These are phyloP conservation scores for Schizophyllum commune DNA, from an alignment of 1,284 basidiomycete species.

Conservation along the genomic window DNA sequence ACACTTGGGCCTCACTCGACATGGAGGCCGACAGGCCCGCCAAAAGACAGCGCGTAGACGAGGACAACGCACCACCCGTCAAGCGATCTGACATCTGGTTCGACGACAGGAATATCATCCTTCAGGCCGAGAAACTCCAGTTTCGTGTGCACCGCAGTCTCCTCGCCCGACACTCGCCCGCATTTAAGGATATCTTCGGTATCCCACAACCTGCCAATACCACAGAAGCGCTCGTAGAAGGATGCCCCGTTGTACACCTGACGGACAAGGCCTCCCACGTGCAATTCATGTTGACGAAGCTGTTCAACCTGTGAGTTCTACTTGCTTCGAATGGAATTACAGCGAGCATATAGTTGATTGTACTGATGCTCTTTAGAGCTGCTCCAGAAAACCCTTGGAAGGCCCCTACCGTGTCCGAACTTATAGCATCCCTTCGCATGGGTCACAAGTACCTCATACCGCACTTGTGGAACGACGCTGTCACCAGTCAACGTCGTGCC, in stretches of 20 bases:
- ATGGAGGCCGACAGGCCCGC: neutral
- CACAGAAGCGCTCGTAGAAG: slow-evolving; percentile 3
- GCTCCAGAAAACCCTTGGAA: neutral
- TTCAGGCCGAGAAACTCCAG: slow-evolving; percentile 5
- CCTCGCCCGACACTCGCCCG: slow-evolving; percentile 11
- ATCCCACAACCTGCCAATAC: slow-evolving; percentile 4
- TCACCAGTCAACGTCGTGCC: neutral
- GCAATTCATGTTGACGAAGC: neutral
- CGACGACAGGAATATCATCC: slow-evolving; percentile 15
- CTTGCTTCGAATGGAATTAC: neutral
- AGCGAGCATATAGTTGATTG: no score
- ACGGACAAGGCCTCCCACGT: slow-evolving; percentile 8
- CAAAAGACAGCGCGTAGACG: neutral
- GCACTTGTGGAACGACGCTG: neutral
- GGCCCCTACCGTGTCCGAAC: neutral
- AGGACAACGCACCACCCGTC: neutral
- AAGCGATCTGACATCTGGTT: neutral
- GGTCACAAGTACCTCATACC: neutral
- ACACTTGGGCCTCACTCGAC: no score
- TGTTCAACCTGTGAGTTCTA: neutral
- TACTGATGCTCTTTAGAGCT: neutral
- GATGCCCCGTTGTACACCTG: slow-evolving; percentile 11
- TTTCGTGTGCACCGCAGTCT: slow-evolving; percentile 13
- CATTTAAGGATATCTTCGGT: slow-evolving; percentile 14
- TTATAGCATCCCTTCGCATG: neutral